phyloP scores from a whole-genome alignment of 352 stramenopile genomes.

The Hyaloperonospora brassicae region DNA sequence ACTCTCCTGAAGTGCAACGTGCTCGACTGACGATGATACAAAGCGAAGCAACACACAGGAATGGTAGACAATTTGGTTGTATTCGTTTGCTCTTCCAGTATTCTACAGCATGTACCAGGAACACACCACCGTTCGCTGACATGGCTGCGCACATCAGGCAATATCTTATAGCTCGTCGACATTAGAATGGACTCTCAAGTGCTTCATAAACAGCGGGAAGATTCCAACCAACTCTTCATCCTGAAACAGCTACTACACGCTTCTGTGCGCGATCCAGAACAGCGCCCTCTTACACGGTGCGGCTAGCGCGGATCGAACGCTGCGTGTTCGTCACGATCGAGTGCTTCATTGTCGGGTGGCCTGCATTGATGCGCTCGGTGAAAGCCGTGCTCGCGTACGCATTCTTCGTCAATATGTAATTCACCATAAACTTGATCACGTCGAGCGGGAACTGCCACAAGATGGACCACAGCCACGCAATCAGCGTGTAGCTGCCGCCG shows the following conservation, averaged over 20 bases:
- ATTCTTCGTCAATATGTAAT: slow-evolving; percentile 55
- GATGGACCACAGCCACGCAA: slow-evolving; percentile 62
- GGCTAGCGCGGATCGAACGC: slow-evolving; percentile 57
- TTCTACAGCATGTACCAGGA: no score
- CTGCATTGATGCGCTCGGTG: slow-evolving; percentile 66
- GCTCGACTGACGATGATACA: no score
- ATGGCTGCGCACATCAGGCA: no score
- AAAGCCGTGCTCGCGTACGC: slow-evolving; percentile 60
- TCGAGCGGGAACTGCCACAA: slow-evolving; percentile 67
- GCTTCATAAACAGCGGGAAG: no score
- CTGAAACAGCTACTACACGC: background rate
- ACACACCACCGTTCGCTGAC: no score
- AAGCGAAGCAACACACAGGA: no score
- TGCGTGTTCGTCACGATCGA: slow-evolving; percentile 50
- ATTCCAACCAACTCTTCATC: no score
- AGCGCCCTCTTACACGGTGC: slow-evolving; percentile 35
- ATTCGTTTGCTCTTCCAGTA: no score
- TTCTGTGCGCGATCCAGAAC: slow-evolving; percentile 2
- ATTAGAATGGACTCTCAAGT: no score
- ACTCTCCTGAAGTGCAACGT: no score
- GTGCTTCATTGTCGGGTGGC: slow-evolving; percentile 58
- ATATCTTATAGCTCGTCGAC: no score
- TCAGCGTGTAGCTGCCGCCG: slow-evolving; percentile 49
- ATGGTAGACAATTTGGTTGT: no score
- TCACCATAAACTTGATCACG: slow-evolving; percentile 64